Base-by-base conservation (phyloP, 2,329 filamentous ascomycete genomes). In the Verruconis gallopava region DNA sequence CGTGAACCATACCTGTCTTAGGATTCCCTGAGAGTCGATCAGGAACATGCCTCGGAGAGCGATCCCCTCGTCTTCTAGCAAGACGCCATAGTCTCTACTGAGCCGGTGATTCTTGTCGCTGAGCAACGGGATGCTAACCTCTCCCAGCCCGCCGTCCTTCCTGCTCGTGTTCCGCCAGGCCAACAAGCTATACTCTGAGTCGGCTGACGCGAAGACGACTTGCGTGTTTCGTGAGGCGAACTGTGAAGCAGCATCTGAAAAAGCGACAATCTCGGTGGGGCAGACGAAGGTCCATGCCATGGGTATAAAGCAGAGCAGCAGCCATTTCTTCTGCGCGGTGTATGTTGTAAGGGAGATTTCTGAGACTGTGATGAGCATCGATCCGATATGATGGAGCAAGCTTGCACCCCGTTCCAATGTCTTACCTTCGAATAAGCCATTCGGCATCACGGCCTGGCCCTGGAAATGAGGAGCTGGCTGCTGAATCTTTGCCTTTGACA, bases 201-300 rank as follows among this genome's bases (percentile, higher is more conserved):
- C 76, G 50, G 75, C 79, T 43, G 69, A 74, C 43, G 74, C 62
- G 52, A 75, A 77, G 44, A 76, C 67, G 42, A 80, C 73, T 44
- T 67, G 61, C 47, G 73, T 74, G 56, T 72, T 71, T 54, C 77
- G 72, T 45, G 63, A 66, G 46, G 64, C 62, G 60, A 79, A 79
- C 51, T 75, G 71, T 42, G 69, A 56, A n/a, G 73, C 65, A 42
- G 73, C 71, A 44, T 77, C 71, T 58, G 71, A 74, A 63, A 73
- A 79, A 53, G 75, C 73, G 53, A 76, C 70, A 60, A 79, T 77
- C 60, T 79, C 73, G 55, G 72, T 75, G 20, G 40, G 42, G 20
- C 36, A 44, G 5, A 79, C 74, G 50, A 79, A 79, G 50, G 75
- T 78, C 68, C 76, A 80, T 52, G 77, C 75, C 62, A 77, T 75